Evolutionary conservation across 1,284 basidiomycete genomes (phyloP).

Genomic region (Cutaneotrichosporon cavernicola): DNA sequence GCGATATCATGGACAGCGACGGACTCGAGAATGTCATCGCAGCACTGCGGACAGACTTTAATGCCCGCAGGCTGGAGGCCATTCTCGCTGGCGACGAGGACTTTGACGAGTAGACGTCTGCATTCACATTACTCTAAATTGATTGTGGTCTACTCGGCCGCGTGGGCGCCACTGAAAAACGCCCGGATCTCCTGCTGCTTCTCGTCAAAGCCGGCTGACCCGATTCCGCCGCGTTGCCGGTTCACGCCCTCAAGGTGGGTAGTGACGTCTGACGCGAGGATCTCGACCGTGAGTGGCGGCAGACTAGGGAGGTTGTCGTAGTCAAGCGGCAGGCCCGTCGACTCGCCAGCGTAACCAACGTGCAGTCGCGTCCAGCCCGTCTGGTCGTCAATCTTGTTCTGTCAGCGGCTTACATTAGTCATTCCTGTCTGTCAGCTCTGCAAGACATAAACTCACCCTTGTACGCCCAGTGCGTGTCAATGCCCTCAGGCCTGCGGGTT

Average conservation of each 20-base stretch:
- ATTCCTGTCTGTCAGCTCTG: slow-evolving; percentile 39
- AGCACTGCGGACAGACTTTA: slow-evolving; percentile 65
- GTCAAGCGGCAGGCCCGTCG: background rate
- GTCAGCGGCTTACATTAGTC: slow-evolving; percentile 48
- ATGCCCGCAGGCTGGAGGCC: slow-evolving; percentile 67
- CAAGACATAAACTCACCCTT: slow-evolving; percentile 32
- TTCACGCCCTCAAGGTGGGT: slow-evolving; percentile 55
- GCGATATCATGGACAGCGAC: slow-evolving; percentile 74
- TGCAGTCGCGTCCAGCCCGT: slow-evolving; percentile 57
- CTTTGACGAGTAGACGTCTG: slow-evolving; percentile 39
- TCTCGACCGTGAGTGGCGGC: slow-evolving; percentile 38
- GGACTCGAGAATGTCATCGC: slow-evolving; percentile 61
- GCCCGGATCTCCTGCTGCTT: slow-evolving; percentile 71
- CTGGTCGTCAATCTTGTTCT: slow-evolving; percentile 20
- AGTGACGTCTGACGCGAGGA: slow-evolving; percentile 48
- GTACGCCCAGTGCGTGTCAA: slow-evolving; percentile 48
- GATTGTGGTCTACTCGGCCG: background rate
- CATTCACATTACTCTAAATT: background rate
- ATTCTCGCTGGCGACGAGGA: slow-evolving; percentile 58
- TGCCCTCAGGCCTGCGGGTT: slow-evolving; percentile 44
- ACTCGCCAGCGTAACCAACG: slow-evolving; percentile 42
- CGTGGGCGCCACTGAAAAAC: slow-evolving; percentile 65
- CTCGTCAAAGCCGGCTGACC: slow-evolving; percentile 68
- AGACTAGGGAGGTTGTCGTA: slow-evolving; percentile 6
- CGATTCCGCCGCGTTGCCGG: slow-evolving; percentile 74